Evolutionary conservation across 805 yeast species (phyloP).

Genomic region (Saccharomycopsis sp.): DNA sequence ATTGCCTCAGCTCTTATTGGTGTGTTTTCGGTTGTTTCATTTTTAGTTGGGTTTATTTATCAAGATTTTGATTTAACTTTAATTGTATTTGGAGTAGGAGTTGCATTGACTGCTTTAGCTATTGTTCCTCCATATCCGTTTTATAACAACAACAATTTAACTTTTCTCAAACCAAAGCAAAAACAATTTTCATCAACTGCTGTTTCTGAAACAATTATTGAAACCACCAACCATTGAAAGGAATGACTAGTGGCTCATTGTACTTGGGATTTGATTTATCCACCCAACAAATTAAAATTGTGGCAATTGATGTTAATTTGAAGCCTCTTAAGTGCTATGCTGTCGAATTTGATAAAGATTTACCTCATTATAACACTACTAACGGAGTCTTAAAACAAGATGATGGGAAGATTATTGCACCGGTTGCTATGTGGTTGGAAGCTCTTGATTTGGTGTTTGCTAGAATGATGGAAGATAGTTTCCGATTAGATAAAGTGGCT

Average conservation of each 20-base stretch:
- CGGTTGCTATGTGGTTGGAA: conserved; percentile 87
- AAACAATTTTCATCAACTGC: background rate
- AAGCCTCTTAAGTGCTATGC: conserved; percentile 48
- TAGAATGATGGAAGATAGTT: conserved; percentile 40
- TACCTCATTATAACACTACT: conserved; percentile 51
- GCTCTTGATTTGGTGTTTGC: conserved; percentile 61
- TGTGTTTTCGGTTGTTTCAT: conserved; percentile 7
- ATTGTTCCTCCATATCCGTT: conserved; percentile 16
- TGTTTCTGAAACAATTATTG: conserved; percentile 3
- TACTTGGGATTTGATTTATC: conserved; percentile 79
- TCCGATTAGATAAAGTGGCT: conserved; percentile 52
- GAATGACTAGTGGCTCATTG: background rate
- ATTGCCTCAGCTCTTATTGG: conserved; percentile 3
- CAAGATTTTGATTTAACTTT: conserved; percentile 14
- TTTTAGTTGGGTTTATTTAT: conserved; percentile 14
- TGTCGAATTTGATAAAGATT: conserved; percentile 66
- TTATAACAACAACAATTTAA: conserved; percentile 17
- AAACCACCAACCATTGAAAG: background rate
- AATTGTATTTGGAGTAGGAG: conserved; percentile 8
- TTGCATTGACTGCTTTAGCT: conserved; percentile 3
- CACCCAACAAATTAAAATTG: conserved; percentile 80
- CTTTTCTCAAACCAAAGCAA: conserved; percentile 5
- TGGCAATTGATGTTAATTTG: conserved; percentile 51
- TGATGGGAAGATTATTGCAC: conserved; percentile 57
- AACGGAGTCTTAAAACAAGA: conserved; percentile 66